Percentiles rank a stretch among this genome's conserved stretches.
These are phyloP conservation scores for Trichoderma arundinaceum DNA, from an alignment of 2,329 filamentous ascomycete species.

Conservation along the genomic window DNA sequence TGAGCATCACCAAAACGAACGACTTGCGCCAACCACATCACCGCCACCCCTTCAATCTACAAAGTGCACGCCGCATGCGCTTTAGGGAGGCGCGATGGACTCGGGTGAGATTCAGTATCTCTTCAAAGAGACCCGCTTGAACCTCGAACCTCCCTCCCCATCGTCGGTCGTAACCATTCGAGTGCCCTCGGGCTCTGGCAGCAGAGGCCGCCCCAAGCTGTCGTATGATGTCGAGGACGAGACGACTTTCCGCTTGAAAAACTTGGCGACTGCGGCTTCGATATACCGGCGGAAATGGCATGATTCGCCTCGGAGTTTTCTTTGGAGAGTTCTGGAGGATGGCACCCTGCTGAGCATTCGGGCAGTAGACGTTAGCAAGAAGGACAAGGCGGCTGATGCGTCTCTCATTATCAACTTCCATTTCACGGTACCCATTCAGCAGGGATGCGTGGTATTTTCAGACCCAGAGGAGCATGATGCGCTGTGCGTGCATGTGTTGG, in stretches of 20 bases:
- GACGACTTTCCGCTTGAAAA: constrained; percentile 71
- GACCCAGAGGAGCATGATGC: constrained; percentile 80
- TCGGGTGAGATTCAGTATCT: constrained; percentile 66
- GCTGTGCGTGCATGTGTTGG: constrained; percentile 79
- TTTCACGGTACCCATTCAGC: constrained; percentile 75
- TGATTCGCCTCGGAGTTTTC: constrained; percentile 79
- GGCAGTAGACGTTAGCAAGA: constrained; percentile 78
- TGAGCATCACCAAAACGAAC: constrained; percentile 33
- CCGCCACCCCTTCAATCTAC: constrained; percentile 30
- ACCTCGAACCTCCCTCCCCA: constrained; percentile 74
- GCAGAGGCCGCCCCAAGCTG: constrained; percentile 50
- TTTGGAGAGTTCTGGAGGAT: constrained; percentile 88
- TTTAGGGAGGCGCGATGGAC: constrained; percentile 72
- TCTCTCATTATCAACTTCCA: constrained; percentile 77
- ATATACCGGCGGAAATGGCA: constrained; percentile 83
- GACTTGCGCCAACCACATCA: constrained; percentile 39
- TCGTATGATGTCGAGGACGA: constrained; percentile 65
- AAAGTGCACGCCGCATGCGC: constrained; percentile 35
- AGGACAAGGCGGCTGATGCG: constrained; percentile 68
- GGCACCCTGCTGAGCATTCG: constrained; percentile 81
- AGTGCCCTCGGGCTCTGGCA: constrained; percentile 62
- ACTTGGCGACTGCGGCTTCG: constrained; percentile 78
- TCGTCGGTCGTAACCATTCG: constrained; percentile 73
- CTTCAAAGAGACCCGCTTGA: constrained; percentile 87
- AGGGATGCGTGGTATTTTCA: constrained; percentile 80